Conservation (phyloP, 768 basidiomycete genomes). For the Boletus reticulatus region DNA sequence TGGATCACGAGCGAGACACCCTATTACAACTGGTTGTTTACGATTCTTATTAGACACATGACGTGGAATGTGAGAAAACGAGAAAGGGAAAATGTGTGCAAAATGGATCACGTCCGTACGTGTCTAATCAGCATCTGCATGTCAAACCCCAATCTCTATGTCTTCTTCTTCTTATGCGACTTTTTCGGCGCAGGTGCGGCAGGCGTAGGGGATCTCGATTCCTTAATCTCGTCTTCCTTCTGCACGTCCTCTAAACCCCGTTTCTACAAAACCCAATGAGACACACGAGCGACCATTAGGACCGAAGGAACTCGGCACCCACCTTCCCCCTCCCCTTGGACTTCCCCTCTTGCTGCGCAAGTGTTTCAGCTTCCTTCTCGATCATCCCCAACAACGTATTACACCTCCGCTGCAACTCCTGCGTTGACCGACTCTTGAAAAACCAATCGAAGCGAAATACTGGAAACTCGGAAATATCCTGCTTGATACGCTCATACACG, state of each 20-base stretch:
- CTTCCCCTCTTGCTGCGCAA: slow-evolving; percentile 66
- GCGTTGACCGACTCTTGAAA: slow-evolving; percentile 88
- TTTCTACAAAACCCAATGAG: slow-evolving; percentile 43
- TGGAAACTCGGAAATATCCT: slow-evolving; percentile 94
- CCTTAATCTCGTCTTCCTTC: slow-evolving; percentile 44
- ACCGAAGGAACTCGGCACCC: slow-evolving; percentile 11
- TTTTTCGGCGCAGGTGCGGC: slow-evolving; percentile 50
- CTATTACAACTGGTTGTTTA: too few relatives aligned
- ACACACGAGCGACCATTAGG: not conserved
- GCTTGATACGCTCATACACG: slow-evolving; percentile 93
- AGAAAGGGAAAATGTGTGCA: not conserved
- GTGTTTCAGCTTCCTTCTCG: slow-evolving; percentile 79
- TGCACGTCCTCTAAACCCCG: slow-evolving; percentile 68
- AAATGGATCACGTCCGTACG: not conserved
- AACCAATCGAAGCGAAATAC: slow-evolving; percentile 99
- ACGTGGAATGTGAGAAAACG: too few relatives aligned
- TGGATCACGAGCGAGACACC: not conserved
- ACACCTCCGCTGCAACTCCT: slow-evolving; percentile 86
- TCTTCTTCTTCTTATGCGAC: slow-evolving; percentile 68
- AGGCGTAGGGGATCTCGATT: slow-evolving; percentile 64
- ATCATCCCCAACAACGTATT: slow-evolving; percentile 88
- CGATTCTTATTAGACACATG: too few relatives aligned
- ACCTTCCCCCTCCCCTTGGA: slow-evolving; percentile 70
- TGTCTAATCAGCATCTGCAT: not conserved
- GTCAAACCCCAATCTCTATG: slow-evolving; percentile 26